Percentiles rank a stretch among this genome's conserved stretches.
These are phyloP conservation scores for Clitoria ternatea DNA, from an alignment of 306 rosid genomes.

Conservation along the genomic window DNA sequence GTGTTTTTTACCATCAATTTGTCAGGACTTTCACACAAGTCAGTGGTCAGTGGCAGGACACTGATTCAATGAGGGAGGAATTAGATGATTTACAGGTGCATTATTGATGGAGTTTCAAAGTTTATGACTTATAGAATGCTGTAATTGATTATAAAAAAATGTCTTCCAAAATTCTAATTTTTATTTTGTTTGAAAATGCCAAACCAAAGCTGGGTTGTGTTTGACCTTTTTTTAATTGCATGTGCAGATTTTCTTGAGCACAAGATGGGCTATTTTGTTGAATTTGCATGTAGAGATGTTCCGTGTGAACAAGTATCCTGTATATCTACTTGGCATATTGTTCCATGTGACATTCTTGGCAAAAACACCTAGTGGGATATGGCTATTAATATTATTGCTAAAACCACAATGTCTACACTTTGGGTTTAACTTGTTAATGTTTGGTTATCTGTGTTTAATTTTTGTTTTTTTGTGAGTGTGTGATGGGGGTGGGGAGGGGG, in stretches of 20 bases:
- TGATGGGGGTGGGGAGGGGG: too few species aligned
- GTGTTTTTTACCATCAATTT: conserved; percentile 8
- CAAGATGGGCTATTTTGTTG: conserved; percentile 96
- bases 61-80: conserved; percentile 98
- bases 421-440: not conserved
- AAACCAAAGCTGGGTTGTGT: not conserved
- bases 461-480: not conserved
- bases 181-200: not conserved
- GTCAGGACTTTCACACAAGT: conserved; percentile 97
- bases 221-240: conserved; percentile 20
- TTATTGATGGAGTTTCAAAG: conserved; percentile 19
- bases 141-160: not conserved
- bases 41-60: conserved; percentile 97
- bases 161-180: not conserved
- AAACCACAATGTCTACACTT: conserved; percentile 3
- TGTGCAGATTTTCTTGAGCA: conserved; percentile 92
- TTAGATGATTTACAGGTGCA: conserved; percentile 90
- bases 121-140: conserved; percentile 1
- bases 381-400: too few species aligned
- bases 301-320: conserved; percentile 99
- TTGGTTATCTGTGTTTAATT: not conserved
- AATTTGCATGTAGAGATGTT: conserved; percentile 99
- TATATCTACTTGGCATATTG: conserved; percentile 6
- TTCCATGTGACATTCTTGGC: conserved; percentile 1
- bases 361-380: too few species aligned